phyloP scores from a whole-genome alignment of 257 asterid genomes.

The Penstemon newberryi region DNA sequence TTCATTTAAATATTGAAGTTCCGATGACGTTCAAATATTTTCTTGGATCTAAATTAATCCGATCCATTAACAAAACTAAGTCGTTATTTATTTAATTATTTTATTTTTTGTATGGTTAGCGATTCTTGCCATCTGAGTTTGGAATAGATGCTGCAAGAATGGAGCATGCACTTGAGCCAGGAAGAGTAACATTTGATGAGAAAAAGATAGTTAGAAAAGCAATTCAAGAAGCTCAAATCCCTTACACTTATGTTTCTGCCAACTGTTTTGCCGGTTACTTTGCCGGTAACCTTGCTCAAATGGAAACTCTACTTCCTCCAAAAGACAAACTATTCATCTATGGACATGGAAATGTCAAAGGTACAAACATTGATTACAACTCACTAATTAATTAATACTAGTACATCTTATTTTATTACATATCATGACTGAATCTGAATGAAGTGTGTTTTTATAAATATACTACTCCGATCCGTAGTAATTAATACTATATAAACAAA shows the following conservation, averaged over 20 bases:
- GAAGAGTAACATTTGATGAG: conserved; percentile 84
- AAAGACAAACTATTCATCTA: conserved; percentile 45
- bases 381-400: not conserved
- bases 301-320: conserved; percentile 74
- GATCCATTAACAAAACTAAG: too few species aligned
- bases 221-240: conserved; percentile 68
- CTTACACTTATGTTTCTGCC: conserved; percentile 71
- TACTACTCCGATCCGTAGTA: not conserved
- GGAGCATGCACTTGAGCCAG: conserved; percentile 76
- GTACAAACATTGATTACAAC: conserved; percentile 23
- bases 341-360: conserved; percentile 69
- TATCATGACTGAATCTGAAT: too few species aligned
- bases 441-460: too few species aligned
- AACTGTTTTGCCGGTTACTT: conserved; percentile 80
- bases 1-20: too few species aligned
- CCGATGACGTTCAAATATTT: too few species aligned
- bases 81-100: not conserved
- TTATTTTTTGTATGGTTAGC: conserved; percentile 33
- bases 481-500: not conserved
- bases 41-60: too few species aligned
- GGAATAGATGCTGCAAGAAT: conserved; percentile 74
- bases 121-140: conserved; percentile 85
- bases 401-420: too few species aligned
- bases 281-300: conserved; percentile 67
- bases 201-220: conserved; percentile 70